Evolutionary conservation across 345 rosid genomes (phyloP).

Genomic region (Moricandia arvensis): DNA sequence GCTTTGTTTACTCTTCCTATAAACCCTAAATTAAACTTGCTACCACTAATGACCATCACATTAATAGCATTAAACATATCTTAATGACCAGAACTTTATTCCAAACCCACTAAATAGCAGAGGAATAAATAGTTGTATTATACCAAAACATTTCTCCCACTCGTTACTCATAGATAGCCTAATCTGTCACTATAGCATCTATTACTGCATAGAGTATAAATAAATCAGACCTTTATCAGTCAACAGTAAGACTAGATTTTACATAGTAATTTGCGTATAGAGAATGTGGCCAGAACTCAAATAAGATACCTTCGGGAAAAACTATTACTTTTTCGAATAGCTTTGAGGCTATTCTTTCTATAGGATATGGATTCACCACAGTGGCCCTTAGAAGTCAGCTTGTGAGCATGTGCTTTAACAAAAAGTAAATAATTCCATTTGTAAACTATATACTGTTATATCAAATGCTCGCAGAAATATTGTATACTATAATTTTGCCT

Average conservation of each 20-base stretch:
- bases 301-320: not conserved
- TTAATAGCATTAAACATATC: conserved; percentile 1
- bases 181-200: not conserved
- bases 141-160: not conserved
- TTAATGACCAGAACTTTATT: conserved; percentile 19
- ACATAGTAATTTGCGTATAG: not conserved
- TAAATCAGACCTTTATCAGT: not conserved
- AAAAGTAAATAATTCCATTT: too few relatives aligned
- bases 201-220: not conserved
- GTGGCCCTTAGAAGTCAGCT: not conserved
- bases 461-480: not conserved
- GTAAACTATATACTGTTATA: not conserved
- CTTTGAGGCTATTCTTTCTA: not conserved
- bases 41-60: conserved; percentile 17
- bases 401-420: not conserved
- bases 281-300: not conserved
- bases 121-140: conserved; percentile 4
- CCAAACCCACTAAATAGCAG: conserved; percentile 20
- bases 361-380: not conserved
- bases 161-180: not conserved
- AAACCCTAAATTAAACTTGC: conserved; percentile 9
- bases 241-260: not conserved
- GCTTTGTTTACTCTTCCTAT: conserved; percentile 20
- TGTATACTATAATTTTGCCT: not conserved
- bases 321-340: not conserved